Percentiles rank a stretch among this genome's conserved stretches.
These are phyloP conservation scores for Perilla frutescens DNA, from an alignment of 257 asterid genomes.

Conservation along the genomic window DNA sequence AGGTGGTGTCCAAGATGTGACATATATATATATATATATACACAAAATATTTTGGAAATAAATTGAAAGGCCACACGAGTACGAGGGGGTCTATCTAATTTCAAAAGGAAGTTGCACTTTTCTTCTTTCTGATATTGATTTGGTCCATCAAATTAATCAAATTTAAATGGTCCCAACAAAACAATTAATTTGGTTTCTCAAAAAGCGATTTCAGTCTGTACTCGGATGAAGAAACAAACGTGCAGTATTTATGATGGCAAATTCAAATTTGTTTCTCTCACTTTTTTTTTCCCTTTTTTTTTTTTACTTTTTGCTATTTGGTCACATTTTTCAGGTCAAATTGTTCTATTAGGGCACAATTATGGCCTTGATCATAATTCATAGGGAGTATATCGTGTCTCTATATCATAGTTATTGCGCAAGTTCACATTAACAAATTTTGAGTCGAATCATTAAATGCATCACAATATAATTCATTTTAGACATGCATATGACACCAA, in stretches of 20 bases:
- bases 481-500: too few relatives aligned
- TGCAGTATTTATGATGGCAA: neutral
- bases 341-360: neutral
- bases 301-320: neutral
- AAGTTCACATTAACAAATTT: too few relatives aligned
- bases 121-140: constrained; percentile 5
- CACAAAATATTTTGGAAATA: too few relatives aligned
- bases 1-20: too few relatives aligned
- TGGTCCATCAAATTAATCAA: neutral
- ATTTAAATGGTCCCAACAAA: constrained; percentile 13
- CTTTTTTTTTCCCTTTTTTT: neutral
- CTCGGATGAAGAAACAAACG: neutral
- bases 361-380: too few relatives aligned
- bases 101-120: neutral
- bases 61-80: too few relatives aligned
- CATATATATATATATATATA: too few relatives aligned
- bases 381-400: too few relatives aligned
- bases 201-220: constrained; percentile 14
- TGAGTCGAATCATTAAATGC: too few relatives aligned
- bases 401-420: too few relatives aligned
- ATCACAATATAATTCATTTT: too few relatives aligned
- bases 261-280: constrained; percentile 11
- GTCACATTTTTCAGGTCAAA: neutral
- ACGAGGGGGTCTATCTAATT: too few relatives aligned
- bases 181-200: neutral